Evolutionary conservation across 1,284 basidiomycete genomes (phyloP).

Genomic region (Leccinum variabile): DNA sequence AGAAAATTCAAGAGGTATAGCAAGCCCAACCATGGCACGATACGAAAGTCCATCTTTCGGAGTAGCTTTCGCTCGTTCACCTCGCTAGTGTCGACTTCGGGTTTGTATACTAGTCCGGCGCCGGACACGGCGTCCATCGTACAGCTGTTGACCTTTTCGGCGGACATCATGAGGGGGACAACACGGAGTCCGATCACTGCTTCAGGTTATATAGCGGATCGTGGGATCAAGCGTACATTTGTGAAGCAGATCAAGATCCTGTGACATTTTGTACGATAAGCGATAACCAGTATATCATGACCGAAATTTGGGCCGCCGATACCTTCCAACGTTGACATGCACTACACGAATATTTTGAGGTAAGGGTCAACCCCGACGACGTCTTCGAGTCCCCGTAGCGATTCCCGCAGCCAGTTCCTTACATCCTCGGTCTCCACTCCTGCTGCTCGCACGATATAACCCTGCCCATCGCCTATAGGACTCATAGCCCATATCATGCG

Average conservation of each 20-base stretch:
- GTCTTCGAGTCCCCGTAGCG: constrained; percentile 50
- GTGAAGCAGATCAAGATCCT: neutral
- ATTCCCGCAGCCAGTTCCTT: constrained; percentile 62
- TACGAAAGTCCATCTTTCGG: constrained; percentile 50
- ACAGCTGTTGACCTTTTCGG: constrained; percentile 5
- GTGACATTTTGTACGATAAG: neutral
- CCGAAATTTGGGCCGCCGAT: neutral
- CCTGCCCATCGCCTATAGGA: constrained; percentile 42
- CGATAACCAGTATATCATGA: neutral
- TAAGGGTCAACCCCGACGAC: constrained; percentile 66
- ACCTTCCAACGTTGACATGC: neutral
- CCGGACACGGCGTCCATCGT: neutral
- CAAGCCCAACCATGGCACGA: constrained; percentile 57
- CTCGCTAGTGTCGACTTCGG: constrained; percentile 40
- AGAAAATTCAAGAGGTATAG: constrained; percentile 64
- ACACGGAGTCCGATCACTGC: neutral
- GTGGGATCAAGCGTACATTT: neutral
- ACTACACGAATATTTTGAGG: constrained; percentile 57
- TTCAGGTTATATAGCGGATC: constrained; percentile 8
- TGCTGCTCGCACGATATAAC: constrained; percentile 69
- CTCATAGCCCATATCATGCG: constrained; percentile 80
- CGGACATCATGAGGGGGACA: constrained; percentile 6
- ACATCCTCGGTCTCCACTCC: constrained; percentile 73
- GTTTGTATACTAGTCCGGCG: constrained; percentile 30
- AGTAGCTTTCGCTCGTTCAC: constrained; percentile 50